Evolutionary conservation across 2,329 filamentous ascomycete genomes (phyloP).

Genomic region (Fusarium solani-melongenae): DNA sequence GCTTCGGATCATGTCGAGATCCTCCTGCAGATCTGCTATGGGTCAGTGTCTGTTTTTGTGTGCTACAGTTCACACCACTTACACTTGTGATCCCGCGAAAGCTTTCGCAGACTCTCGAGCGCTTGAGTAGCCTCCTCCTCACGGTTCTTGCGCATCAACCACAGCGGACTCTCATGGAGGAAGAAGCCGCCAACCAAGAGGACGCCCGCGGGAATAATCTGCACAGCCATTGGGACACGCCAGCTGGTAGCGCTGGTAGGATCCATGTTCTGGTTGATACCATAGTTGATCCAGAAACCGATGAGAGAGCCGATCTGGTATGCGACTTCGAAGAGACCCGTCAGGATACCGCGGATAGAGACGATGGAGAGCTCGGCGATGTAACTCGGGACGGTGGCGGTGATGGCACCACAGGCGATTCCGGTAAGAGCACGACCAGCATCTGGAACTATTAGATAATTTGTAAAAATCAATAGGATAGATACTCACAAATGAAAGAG

Average conservation of each 20-base stretch:
- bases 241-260: conserved; percentile 50
- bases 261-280: conserved; percentile 54
- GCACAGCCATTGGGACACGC: conserved; percentile 61
- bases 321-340: conserved; percentile 63
- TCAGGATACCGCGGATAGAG: conserved; percentile 67
- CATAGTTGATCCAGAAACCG: conserved; percentile 64
- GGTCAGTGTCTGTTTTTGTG: background rate
- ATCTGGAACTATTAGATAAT: conserved; percentile 53
- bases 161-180: conserved; percentile 56
- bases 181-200: conserved; percentile 59
- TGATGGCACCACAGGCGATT: conserved; percentile 66
- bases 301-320: conserved; percentile 64
- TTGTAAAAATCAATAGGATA: accelerated
- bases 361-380: conserved; percentile 71
- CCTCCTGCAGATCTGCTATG: conserved; percentile 55
- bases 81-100: conserved; percentile 54
- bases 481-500: conserved; percentile 54
- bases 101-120: conserved; percentile 54
- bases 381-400: conserved; percentile 71
- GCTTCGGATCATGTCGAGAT: conserved; percentile 58
- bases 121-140: conserved; percentile 48
- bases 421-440: conserved; percentile 67
- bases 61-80: background rate
- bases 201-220: conserved; percentile 57
- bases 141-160: conserved; percentile 49